These are phyloP conservation scores for Calvatia gigantea DNA, from an alignment of 768 basidiomycete species.

Conservation along the genomic window DNA sequence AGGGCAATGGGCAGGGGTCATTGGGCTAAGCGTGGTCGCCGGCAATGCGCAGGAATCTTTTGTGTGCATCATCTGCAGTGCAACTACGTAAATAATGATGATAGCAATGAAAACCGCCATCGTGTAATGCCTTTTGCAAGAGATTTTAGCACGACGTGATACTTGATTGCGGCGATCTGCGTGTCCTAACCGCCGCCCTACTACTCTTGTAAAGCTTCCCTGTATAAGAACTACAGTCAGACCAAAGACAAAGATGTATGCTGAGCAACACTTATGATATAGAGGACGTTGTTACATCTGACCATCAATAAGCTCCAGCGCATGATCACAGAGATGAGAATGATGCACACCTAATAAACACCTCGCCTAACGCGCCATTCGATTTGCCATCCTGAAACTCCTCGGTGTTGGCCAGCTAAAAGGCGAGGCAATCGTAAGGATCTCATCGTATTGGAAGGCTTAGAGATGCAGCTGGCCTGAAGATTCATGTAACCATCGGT, in stretches of 20 bases:
- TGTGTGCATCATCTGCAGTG: not conserved
- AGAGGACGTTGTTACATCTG: constrained; percentile 94
- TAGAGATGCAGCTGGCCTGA: constrained; percentile 56
- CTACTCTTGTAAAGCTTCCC: constrained; percentile 65
- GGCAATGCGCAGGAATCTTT: not conserved
- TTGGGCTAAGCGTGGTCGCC: not conserved
- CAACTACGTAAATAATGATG: not conserved
- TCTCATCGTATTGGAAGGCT: not conserved
- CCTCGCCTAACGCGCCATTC: constrained; percentile 95
- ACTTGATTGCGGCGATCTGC: not conserved
- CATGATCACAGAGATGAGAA: constrained; percentile 3
- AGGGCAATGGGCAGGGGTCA: not conserved
- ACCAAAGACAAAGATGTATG: not conserved
- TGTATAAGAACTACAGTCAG: constrained; percentile 44
- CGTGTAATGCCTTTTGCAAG: not conserved
- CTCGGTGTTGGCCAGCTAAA: constrained; percentile 95
- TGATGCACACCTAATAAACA: constrained; percentile 85
- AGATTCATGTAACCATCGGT: constrained; percentile 99
- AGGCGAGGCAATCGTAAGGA: not conserved
- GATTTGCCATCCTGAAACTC: constrained; percentile 96
- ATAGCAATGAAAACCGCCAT: not conserved
- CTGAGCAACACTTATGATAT: constrained; percentile 72
- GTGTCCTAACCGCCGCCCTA: constrained; percentile 3
- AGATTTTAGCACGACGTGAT: not conserved
- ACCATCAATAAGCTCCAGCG: constrained; percentile 13